Percentiles rank a stretch among this genome's conserved stretches.
These are phyloP conservation scores for Piedraia hortae DNA, from an alignment of 2,329 filamentous ascomycete species.

Conservation along the genomic window DNA sequence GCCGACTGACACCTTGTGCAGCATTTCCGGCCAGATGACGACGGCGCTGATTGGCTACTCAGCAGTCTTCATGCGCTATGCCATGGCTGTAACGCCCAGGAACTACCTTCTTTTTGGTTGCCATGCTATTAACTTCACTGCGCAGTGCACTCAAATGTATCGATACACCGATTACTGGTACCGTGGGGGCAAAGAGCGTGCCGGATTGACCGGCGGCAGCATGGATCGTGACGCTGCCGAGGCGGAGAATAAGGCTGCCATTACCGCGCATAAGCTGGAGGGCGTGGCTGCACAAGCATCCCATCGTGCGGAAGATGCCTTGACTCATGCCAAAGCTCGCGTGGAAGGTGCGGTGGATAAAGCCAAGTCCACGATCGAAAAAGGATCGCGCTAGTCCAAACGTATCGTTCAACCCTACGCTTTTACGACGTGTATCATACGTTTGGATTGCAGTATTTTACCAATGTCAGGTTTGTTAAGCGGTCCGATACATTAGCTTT, in stretches of 20 bases:
- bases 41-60: conserved; percentile 32
- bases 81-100: conserved; percentile 31
- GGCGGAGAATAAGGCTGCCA: conserved; percentile 9
- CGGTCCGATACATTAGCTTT: too few species aligned
- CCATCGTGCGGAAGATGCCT: conserved; percentile 6
- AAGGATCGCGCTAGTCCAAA: too few species aligned
- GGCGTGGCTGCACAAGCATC: conserved; percentile 6
- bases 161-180: conserved; percentile 34
- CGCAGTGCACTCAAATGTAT: conserved; percentile 33
- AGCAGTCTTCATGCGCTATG: conserved; percentile 38
- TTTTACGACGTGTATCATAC: too few species aligned
- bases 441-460: too few species aligned
- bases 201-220: conserved; percentile 7
- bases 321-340: conserved; percentile 6
- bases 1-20: conserved; percentile 10
- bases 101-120: conserved; percentile 44
- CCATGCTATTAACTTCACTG: conserved; percentile 35
- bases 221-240: conserved; percentile 8
- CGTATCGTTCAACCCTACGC: too few species aligned
- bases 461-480: too few species aligned
- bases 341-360: conserved; percentile 6
- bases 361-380: too few species aligned
- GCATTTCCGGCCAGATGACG: conserved; percentile 39
- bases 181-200: conserved; percentile 19
- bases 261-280: conserved; percentile 7